phyloP scores from a whole-genome alignment of 78 protist species.

The Dictyostelium brefeldianum region DNA sequence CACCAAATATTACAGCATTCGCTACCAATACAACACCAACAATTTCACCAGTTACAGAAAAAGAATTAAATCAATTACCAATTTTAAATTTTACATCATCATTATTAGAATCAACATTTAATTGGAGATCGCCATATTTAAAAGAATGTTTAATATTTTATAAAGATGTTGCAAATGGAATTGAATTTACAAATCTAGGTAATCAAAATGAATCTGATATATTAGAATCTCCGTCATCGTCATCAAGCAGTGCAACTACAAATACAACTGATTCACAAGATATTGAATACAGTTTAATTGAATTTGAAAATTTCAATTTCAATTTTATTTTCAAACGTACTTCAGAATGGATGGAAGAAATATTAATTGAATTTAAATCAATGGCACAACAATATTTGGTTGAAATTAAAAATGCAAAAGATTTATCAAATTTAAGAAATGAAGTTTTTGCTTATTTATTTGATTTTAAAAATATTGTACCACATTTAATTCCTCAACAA shows the following conservation, averaged over 20 bases:
- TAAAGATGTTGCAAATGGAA: slow-evolving; percentile 18
- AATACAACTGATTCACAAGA: background rate
- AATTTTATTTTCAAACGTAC: slow-evolving; percentile 16
- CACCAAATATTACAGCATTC: background rate
- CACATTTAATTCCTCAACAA: background rate
- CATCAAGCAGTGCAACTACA: no score
- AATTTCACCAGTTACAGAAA: background rate
- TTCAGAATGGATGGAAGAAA: slow-evolving; percentile 50
- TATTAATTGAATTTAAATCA: background rate
- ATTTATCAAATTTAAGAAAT: background rate
- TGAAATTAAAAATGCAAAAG: slow-evolving; percentile 24
- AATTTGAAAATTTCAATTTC: slow-evolving; percentile 20
- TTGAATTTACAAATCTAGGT: background rate
- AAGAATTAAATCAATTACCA: background rate
- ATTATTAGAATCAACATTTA: slow-evolving; percentile 25
- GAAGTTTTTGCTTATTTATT: slow-evolving; percentile 26
- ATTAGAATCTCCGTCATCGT: no score
- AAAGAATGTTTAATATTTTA: slow-evolving; percentile 22
- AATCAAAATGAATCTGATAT: no score
- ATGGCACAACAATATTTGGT: background rate
- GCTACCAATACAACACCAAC: background rate
- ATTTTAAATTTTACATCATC: slow-evolving; percentile 64
- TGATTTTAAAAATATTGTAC: slow-evolving; percentile 3
- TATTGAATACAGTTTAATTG: slow-evolving; percentile 17
- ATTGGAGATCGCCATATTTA: slow-evolving; percentile 63